Base-by-base conservation (phyloP, 208 protist genomes). In the Trypanosoma lewisi region DNA sequence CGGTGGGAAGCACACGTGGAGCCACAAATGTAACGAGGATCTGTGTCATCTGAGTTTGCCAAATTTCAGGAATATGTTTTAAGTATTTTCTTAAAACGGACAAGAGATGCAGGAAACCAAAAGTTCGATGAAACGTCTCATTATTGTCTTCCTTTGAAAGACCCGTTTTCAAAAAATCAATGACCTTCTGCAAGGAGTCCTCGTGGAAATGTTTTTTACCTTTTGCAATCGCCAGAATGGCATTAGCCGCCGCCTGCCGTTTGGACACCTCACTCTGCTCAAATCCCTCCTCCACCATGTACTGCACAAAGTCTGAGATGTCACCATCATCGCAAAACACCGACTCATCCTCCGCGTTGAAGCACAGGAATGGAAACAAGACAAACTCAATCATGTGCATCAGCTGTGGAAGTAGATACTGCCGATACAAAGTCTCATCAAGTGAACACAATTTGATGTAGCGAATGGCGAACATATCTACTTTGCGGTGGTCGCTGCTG, bases 81-180 rank as follows among this genome's bases (percentile, higher is more conserved):
- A 96, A 63, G 53, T 93, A 80, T 74, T 89, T 91, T 64, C 86
- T 77, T 37, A 96, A 59, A 25, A 89, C 81, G 17, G 77, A 89
- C 11, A 96, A 75, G 11, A 96, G 63, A 51, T 96, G 86, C 31
- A 96, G 63, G 50, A 88, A 93, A 11, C 89, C 89, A 70, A 89
- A 96, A 2, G 85, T 57, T 19, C 76, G 77, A 9, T 79, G 77
- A 63, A 76, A 81, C 70, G 75, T 85, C 31, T 73, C 75, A 11
- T 70, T 31, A 34, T 73, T 82, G 25, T 89, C 78, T 31, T 66
- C 69, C 0, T 73, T 55, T 27, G 75, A 78, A 2, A 96, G 77
- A 41, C 86, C 89, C 37, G 23, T 52, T 2, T 73, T 84, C 12
- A 96, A 67, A 8, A 80, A 71, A 11, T 73, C 48, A 27, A 96